Evolutionary conservation across 2,329 filamentous ascomycete species (phyloP).

Genomic region (Chaetomium globosum): DNA sequence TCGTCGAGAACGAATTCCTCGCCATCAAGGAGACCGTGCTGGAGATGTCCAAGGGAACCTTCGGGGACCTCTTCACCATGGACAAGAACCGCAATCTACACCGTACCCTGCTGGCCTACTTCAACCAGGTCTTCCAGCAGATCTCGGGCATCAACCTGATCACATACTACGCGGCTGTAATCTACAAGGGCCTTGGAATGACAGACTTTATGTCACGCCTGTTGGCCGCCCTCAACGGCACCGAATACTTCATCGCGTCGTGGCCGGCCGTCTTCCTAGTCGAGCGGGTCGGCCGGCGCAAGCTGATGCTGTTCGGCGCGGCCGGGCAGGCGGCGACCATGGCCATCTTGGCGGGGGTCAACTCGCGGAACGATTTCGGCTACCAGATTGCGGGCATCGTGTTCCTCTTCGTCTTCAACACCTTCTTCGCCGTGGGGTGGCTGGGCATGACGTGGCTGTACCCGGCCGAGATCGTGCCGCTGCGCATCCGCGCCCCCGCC

Average conservation of each 20-base stretch:
- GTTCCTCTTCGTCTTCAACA: slow-evolving; percentile 56
- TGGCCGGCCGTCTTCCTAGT: slow-evolving; percentile 58
- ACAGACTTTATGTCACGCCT: slow-evolving; percentile 48
- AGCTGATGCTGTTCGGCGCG: slow-evolving; percentile 48
- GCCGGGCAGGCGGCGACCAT: slow-evolving; percentile 65
- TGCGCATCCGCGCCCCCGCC: slow-evolving; percentile 57
- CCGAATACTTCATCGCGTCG: slow-evolving; percentile 61
- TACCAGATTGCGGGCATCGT: slow-evolving; percentile 43
- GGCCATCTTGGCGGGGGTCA: slow-evolving; percentile 66
- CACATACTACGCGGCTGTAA: slow-evolving; percentile 51
- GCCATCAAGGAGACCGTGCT: slow-evolving; percentile 31
- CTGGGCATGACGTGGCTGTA: slow-evolving; percentile 61
- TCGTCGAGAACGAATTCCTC: slow-evolving; percentile 25
- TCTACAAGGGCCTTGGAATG: slow-evolving; percentile 44
- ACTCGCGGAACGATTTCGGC: slow-evolving; percentile 30
- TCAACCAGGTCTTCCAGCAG: slow-evolving; percentile 39
- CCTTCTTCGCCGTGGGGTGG: slow-evolving; percentile 57
- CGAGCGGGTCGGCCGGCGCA: slow-evolving; percentile 51
- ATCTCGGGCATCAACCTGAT: slow-evolving; percentile 50
- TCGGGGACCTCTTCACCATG: slow-evolving; percentile 35
- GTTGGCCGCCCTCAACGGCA: slow-evolving; percentile 54
- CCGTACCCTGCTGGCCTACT: slow-evolving; percentile 34
- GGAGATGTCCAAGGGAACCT: slow-evolving; percentile 32
- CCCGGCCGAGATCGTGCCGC: slow-evolving; percentile 59
- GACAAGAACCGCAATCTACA: slow-evolving; percentile 36